These are phyloP conservation scores for Penicillium digitatum DNA, from an alignment of 2,329 filamentous ascomycete species.

Conservation along the genomic window DNA sequence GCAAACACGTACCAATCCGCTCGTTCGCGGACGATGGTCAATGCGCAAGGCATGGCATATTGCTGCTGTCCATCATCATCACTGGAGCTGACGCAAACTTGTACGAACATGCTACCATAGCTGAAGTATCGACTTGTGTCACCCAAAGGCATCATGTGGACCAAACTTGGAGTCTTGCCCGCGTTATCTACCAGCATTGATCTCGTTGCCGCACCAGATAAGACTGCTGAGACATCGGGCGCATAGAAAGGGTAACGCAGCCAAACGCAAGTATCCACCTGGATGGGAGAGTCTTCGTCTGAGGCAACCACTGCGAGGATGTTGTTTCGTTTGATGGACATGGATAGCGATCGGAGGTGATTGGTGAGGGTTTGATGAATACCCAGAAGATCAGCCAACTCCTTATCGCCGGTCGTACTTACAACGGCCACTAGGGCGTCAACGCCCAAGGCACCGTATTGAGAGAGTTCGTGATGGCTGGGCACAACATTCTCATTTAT, in stretches of 20 bases:
- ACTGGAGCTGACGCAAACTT: constrained; percentile 66
- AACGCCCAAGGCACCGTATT: constrained; percentile 40
- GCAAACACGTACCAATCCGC: constrained; percentile 67
- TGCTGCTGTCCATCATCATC: constrained; percentile 62
- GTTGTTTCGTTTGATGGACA: constrained; percentile 80
- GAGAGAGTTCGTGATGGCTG: constrained; percentile 37
- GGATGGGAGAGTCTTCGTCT: constrained; percentile 64
- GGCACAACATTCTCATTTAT: constrained; percentile 51
- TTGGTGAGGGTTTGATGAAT: constrained; percentile 55
- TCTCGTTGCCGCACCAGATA: constrained; percentile 56
- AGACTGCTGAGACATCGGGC: constrained; percentile 65
- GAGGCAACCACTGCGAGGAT: constrained; percentile 63
- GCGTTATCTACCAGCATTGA: constrained; percentile 46
- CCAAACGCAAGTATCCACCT: constrained; percentile 80
- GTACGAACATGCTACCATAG: constrained; percentile 72
- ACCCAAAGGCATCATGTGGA: constrained; percentile 70
- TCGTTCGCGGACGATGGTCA: constrained; percentile 69
- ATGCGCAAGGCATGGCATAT: constrained; percentile 66
- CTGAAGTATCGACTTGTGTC: constrained; percentile 71
- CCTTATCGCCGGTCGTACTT: constrained; percentile 44
- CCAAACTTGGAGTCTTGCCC: constrained; percentile 49
- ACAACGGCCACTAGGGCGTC: constrained; percentile 41
- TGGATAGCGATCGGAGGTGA: constrained; percentile 67
- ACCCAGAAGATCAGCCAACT: constrained; percentile 47
- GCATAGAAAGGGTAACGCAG: constrained; percentile 70